Base-by-base conservation (phyloP, 2,329 filamentous ascomycete genomes). In the Cadophora sp. region DNA sequence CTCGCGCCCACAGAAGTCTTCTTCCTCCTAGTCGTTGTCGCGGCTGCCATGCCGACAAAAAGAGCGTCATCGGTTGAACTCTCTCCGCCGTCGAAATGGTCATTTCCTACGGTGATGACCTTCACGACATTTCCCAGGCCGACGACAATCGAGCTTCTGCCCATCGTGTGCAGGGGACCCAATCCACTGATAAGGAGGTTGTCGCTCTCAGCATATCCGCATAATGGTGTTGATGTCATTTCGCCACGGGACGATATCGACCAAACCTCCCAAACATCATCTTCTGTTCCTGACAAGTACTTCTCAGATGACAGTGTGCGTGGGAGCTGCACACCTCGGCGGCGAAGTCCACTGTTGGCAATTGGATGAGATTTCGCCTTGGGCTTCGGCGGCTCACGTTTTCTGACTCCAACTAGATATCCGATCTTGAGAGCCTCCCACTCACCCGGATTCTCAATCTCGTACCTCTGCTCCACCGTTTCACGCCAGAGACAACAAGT, bases 81-180 rank as follows among this genome's bases (percentile, higher is more conserved):
- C 16, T 72, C 70, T 41, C 70, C 68, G 13, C 65, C 70, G 61
- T 89, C 87, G 72, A 90, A 91, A 39, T 85, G 81, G 74, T 91
- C 89, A 69, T 87, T 84, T 6, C 89, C 90, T 6, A 90, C 81
- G 1, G 86, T 87, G 65, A 94, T 84, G 60, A 94, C 80, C 78
- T 93, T 94, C 73, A 94, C 83, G 1, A 87, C 83, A 71, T 93
- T 91, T 14, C 91, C 92, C 67, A 94, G 87, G 0, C 85, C 90
- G 36, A 94, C 84, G 0, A 87, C 91, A 3, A 92, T 83, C 60
- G 89, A 90, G 55, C 84, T 83, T 58, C 85, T 83, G 14, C 91
- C 91, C 1, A 93, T 79, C 62, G 81, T 81, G 1, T 83, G 82
- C 65, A 91, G 85, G 0, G 91, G 91, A 0, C 91, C 92, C 1